These are phyloP conservation scores for Fusarium nurragi DNA, from an alignment of 2,329 filamentous ascomycete species.

Conservation along the genomic window DNA sequence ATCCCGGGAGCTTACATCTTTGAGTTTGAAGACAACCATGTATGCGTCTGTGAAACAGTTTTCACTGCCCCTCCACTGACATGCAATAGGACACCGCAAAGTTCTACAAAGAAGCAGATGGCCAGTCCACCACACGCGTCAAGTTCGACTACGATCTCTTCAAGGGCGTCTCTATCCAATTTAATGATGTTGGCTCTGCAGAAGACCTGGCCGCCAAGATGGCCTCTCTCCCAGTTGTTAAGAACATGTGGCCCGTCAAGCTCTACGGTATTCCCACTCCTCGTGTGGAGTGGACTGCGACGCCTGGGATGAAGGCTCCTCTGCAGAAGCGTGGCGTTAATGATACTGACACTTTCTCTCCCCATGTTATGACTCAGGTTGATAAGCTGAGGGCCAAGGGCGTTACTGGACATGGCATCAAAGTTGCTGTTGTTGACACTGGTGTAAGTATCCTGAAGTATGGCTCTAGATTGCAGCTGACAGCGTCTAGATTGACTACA, in stretches of 20 bases:
- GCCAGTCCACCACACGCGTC: conserved; percentile 48
- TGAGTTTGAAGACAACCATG: conserved; percentile 61
- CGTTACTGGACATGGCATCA: conserved; percentile 61
- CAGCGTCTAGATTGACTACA: conserved; percentile 63
- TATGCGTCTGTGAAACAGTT: conserved; percentile 41
- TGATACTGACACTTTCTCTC: conserved; percentile 50
- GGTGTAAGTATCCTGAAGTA: conserved; percentile 52
- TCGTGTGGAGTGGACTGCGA: conserved; percentile 47
- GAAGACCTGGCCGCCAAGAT: conserved; percentile 56
- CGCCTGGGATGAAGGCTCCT: conserved; percentile 18
- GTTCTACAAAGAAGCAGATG: conserved; percentile 15
- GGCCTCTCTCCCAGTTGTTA: conserved; percentile 55
- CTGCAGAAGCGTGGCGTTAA: conserved; percentile 22
- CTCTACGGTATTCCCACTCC: conserved; percentile 57
- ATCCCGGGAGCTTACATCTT: conserved; percentile 61
- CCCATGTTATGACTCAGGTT: conserved; percentile 66
- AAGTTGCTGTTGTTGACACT: conserved; percentile 63
- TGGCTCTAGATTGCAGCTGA: not conserved
- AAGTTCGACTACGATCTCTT: conserved; percentile 62
- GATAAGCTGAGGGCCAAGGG: conserved; percentile 62
- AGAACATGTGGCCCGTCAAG: conserved; percentile 59
- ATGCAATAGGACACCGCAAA: conserved; percentile 51
- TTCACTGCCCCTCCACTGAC: not conserved
- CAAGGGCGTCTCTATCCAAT: conserved; percentile 63
- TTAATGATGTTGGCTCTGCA: conserved; percentile 57